phyloP scores from a whole-genome alignment of 208 protist genomes.

The Phytomonas serpens region DNA sequence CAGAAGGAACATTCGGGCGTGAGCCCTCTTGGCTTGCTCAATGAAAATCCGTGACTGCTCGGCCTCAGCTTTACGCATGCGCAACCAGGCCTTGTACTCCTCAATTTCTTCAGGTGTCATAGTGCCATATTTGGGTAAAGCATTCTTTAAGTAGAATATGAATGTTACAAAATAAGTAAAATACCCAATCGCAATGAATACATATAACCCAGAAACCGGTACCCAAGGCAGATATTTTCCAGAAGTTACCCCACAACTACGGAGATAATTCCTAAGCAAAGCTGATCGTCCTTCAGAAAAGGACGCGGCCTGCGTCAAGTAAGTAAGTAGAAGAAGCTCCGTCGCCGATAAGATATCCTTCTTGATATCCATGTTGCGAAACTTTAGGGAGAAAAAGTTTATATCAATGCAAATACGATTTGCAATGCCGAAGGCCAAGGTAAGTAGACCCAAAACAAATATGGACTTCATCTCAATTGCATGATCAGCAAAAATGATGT shows the following conservation, averaged over 20 bases:
- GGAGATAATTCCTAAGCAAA: constrained; percentile 52
- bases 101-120: constrained; percentile 60
- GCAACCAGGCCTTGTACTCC: constrained; percentile 72
- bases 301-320: constrained; percentile 33
- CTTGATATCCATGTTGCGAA: constrained; percentile 60
- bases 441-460: constrained; percentile 33
- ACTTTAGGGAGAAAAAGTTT: constrained; percentile 54
- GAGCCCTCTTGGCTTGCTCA: constrained; percentile 41
- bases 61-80: constrained; percentile 22
- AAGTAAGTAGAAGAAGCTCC: constrained; percentile 50
- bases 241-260: constrained; percentile 28
- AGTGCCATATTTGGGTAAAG: constrained; percentile 68
- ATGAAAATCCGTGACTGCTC: constrained; percentile 35
- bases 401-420: constrained; percentile 49
- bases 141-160: constrained; percentile 56
- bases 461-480: constrained; percentile 41
- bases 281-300: constrained; percentile 21
- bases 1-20: constrained; percentile 43
- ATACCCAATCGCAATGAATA: constrained; percentile 46
- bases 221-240: constrained; percentile 48
- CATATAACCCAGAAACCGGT: constrained; percentile 29
- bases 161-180: constrained; percentile 37
- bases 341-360: constrained; percentile 66
- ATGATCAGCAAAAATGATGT: constrained; percentile 67
- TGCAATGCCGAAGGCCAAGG: constrained; percentile 33